Percentiles rank a stretch among this genome's conserved stretches.
phyloP scores from a whole-genome alignment of 257 asterid genomes.

The Lantana camara region DNA sequence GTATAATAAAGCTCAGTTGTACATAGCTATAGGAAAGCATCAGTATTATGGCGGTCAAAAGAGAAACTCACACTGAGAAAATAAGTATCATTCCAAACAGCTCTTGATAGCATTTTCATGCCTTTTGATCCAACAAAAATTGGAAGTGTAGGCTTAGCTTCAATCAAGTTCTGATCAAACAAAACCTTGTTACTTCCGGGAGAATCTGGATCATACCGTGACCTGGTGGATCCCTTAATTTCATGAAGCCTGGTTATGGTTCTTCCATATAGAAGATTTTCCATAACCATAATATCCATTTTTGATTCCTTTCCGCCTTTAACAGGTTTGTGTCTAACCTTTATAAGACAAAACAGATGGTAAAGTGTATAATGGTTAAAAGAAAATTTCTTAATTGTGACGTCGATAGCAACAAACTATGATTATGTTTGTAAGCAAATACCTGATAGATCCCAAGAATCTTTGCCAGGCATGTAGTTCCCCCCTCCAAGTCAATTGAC shows the following conservation, averaged over 20 bases:
- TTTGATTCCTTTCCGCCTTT: constrained; percentile 90
- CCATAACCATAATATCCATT: constrained; percentile 92
- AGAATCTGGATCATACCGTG: constrained; percentile 84
- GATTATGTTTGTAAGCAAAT: constrained; percentile 9
- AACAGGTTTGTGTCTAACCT: constrained; percentile 72
- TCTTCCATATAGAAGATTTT: constrained; percentile 83
- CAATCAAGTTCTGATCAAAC: constrained; percentile 91
- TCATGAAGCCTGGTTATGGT: constrained; percentile 77
- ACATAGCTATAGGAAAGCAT: too few relatives aligned
- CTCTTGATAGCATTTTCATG: constrained; percentile 78
- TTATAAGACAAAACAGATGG: constrained; percentile 27
- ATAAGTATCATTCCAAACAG: constrained; percentile 94
- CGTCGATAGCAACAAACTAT: background rate
- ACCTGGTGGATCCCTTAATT: constrained; percentile 88
- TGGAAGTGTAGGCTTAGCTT: constrained; percentile 93
- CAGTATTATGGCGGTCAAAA: background rate
- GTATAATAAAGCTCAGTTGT: constrained; percentile 10
- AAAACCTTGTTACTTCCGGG: constrained; percentile 85
- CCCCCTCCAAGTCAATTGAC: constrained; percentile 64
- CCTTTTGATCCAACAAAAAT: constrained; percentile 89
- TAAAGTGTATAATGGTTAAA: background rate
- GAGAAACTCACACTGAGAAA: constrained; percentile 79
- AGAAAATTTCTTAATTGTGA: background rate
- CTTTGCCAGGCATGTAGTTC: constrained; percentile 94
- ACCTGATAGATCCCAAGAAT: constrained; percentile 56